A percentile compares a stretch with the other conserved stretches of the same genome.
phyloP scores from a whole-genome alignment of 768 basidiomycete genomes.

The Lentinula raphanica region DNA sequence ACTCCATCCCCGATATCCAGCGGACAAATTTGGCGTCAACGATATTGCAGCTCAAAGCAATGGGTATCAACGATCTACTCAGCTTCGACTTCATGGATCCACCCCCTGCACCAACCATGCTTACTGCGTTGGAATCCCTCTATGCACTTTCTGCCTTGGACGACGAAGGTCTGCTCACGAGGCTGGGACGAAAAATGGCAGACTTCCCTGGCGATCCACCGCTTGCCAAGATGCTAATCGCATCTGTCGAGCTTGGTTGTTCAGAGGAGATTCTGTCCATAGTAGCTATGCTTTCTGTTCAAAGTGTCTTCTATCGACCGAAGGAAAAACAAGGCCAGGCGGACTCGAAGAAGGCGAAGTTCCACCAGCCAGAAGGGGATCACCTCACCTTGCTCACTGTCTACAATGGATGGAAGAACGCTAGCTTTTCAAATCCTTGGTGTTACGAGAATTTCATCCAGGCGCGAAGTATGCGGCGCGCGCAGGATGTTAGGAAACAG shows the following conservation, averaged over 20 bases:
- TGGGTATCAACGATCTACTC: slow-evolving; percentile 97
- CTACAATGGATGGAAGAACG: slow-evolving; percentile 97
- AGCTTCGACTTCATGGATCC: slow-evolving; percentile 99
- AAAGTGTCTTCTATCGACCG: slow-evolving; percentile 96
- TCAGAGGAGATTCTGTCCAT: slow-evolving; percentile 97
- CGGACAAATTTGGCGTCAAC: slow-evolving; percentile 89
- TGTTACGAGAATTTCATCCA: slow-evolving; percentile 99
- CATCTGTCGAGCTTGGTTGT: slow-evolving; percentile 94
- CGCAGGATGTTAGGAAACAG: slow-evolving; percentile 97
- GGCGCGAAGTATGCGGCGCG: slow-evolving; percentile 92
- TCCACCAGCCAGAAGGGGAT: slow-evolving; percentile 98
- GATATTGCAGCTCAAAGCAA: slow-evolving; percentile 93
- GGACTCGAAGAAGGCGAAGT: slow-evolving; percentile 99
- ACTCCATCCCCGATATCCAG: slow-evolving; percentile 96
- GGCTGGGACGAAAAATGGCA: slow-evolving; percentile 97
- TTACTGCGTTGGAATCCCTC: slow-evolving; percentile 90
- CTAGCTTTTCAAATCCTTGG: slow-evolving; percentile 97
- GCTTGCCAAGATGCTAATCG: slow-evolving; percentile 95
- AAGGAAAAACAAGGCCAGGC: slow-evolving; percentile 99
- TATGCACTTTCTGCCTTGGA: slow-evolving; percentile 96
- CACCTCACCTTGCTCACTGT: slow-evolving; percentile 89
- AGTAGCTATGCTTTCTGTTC: slow-evolving; percentile 96
- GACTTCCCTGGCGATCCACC: slow-evolving; percentile 99
- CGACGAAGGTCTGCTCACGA: slow-evolving; percentile 92
- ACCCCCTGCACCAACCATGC: slow-evolving; percentile 93